A percentile compares a stretch with the other conserved stretches of the same genome.
Evolutionary conservation across 345 rosid genomes (phyloP).

Genomic region (Salix udensis): DNA sequence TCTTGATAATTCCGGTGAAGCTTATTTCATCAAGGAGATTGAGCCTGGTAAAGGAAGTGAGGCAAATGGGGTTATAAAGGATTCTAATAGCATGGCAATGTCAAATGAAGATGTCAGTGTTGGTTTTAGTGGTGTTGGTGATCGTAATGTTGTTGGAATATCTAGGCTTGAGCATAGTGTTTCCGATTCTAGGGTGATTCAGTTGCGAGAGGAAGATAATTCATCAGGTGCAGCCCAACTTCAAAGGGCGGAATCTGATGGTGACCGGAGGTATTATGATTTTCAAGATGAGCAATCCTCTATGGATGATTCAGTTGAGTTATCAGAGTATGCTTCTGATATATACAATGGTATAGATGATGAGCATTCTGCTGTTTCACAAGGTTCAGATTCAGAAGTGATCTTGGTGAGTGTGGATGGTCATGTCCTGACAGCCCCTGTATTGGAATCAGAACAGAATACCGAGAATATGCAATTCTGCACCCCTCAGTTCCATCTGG

Average conservation of each 20-base stretch:
- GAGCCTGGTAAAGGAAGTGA: constrained; percentile 42
- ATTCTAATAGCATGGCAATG: constrained; percentile 15
- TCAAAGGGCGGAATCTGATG: constrained; percentile 72
- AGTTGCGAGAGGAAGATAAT: constrained; percentile 37
- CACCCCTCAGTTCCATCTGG: constrained; percentile 81
- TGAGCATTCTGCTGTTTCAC: constrained; percentile 45
- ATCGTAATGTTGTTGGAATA: constrained; percentile 19
- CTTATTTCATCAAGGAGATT: constrained; percentile 73
- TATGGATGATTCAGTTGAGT: constrained; percentile 38
- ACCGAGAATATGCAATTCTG: constrained; percentile 50
- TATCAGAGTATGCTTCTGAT: constrained; percentile 55
- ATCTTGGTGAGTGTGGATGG: constrained; percentile 86
- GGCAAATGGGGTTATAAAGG: constrained; percentile 20
- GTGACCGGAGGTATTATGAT: constrained; percentile 60
- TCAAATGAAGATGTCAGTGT: constrained; percentile 13
- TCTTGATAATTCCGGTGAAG: constrained; percentile 92
- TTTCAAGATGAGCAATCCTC: constrained; percentile 63
- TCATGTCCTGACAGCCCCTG: constrained; percentile 73
- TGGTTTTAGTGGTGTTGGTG: constrained; percentile 18
- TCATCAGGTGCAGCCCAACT: constrained; percentile 34
- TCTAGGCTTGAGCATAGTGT: constrained; percentile 60
- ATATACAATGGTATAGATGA: constrained; percentile 46
- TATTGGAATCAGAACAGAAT: constrained; percentile 57
- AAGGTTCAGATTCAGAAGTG: constrained; percentile 57
- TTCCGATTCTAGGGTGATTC: constrained; percentile 53